phyloP scores from a whole-genome alignment of 805 yeast species.

The Diddensiella santjacobensis region DNA sequence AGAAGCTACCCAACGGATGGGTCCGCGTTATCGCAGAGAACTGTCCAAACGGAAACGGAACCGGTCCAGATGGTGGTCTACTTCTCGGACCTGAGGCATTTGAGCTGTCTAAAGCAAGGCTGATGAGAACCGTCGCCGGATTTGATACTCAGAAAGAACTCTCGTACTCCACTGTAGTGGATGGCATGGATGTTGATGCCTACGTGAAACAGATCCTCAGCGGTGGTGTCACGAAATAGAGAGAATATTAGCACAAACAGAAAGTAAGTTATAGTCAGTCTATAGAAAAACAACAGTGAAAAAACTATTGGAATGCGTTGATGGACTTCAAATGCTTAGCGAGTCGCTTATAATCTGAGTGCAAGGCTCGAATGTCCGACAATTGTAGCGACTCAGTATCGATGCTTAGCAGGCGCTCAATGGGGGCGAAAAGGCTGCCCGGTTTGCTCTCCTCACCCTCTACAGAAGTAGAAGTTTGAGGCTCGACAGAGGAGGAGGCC shows the following conservation, averaged over 20 bases:
- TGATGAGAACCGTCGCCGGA: neutral
- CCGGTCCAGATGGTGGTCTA: neutral
- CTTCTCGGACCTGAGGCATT: neutral
- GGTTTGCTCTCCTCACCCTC: neutral
- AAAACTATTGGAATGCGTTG: conserved; percentile 9
- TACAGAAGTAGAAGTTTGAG: conserved; percentile 4
- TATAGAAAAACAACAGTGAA: too few species aligned
- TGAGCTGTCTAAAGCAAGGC: neutral
- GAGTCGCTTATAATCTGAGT: conserved; percentile 37
- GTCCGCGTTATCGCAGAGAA: neutral
- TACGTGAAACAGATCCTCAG: neutral
- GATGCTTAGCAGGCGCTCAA: conserved; percentile 19
- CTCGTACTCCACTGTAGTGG: neutral
- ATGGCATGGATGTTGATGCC: neutral
- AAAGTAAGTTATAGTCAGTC: too few species aligned
- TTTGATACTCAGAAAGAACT: neutral
- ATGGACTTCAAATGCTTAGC: conserved; percentile 30
- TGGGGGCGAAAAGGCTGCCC: conserved; percentile 20
- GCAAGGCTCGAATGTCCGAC: conserved; percentile 34
- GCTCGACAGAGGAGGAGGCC: conserved; percentile 1
- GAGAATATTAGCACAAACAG: too few species aligned
- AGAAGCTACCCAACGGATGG: neutral
- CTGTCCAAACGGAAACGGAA: conserved; percentile 1
- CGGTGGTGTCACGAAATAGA: neutral
- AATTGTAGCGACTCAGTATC: conserved; percentile 34